Conservation (phyloP, 2,329 filamentous ascomycete genomes). For the Furcasterigmium sp. region DNA sequence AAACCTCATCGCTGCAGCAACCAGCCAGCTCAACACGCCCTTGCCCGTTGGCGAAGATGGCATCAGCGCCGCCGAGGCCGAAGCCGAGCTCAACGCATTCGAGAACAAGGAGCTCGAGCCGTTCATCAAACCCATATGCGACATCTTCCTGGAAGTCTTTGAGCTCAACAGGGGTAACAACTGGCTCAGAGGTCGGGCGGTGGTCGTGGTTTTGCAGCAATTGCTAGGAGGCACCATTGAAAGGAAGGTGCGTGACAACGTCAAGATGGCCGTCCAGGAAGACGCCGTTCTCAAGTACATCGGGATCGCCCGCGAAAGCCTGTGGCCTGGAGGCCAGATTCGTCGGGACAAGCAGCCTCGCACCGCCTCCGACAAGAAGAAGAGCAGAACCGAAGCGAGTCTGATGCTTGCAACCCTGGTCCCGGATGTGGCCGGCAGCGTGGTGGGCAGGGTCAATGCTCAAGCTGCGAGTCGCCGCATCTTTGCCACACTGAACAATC, state of each 20-base stretch:
- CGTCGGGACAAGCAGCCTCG: slow-evolving; percentile 48
- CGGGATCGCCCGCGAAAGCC: slow-evolving; percentile 61
- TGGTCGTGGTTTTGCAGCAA: slow-evolving; percentile 94
- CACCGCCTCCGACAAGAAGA: slow-evolving; percentile 67
- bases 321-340: slow-evolving; percentile 73
- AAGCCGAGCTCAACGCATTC: slow-evolving; percentile 90
- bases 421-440: slow-evolving; percentile 85
- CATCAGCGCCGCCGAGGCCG: slow-evolving; percentile 65
- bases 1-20: slow-evolving; percentile 76
- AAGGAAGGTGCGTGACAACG: slow-evolving; percentile 84
- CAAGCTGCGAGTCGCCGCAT: slow-evolving; percentile 84
- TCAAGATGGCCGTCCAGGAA: slow-evolving; percentile 68
- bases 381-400: slow-evolving; percentile 80
- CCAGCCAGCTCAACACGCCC: slow-evolving; percentile 55
- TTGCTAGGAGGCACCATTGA: slow-evolving; percentile 94
- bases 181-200: slow-evolving; percentile 91
- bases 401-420: slow-evolving; percentile 84
- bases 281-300: slow-evolving; percentile 75
- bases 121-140: slow-evolving; percentile 97
- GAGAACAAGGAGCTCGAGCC: slow-evolving; percentile 86
- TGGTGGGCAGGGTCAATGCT: slow-evolving; percentile 88
- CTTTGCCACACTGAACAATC: slow-evolving; percentile 88
- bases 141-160: slow-evolving; percentile 94
- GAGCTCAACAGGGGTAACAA: slow-evolving; percentile 93
- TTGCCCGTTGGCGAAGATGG: slow-evolving; percentile 46